Evolutionary conservation across 352 stramenopile genomes (phyloP).

Genomic region (Phytophthora tubulina): DNA sequence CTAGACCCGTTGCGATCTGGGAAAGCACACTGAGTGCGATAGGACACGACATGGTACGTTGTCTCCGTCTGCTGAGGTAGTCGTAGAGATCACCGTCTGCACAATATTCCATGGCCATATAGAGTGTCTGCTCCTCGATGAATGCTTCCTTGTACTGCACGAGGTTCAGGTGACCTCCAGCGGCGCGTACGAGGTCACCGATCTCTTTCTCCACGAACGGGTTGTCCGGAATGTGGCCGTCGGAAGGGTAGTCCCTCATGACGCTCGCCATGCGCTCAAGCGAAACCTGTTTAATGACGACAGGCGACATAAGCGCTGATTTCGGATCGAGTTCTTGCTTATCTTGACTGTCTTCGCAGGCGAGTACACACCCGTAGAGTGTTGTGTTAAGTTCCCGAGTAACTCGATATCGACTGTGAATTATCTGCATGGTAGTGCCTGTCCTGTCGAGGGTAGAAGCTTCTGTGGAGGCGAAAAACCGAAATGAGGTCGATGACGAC

Average conservation of each 20-base stretch:
- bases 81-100: constrained; percentile 49
- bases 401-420: constrained; percentile 45
- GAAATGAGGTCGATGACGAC: constrained; percentile 4
- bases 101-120: constrained; percentile 59
- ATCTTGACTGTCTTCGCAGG: constrained; percentile 47
- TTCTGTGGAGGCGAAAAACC: constrained; percentile 1
- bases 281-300: constrained; percentile 22
- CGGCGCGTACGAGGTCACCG: constrained; percentile 39
- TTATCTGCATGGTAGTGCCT: constrained; percentile 18
- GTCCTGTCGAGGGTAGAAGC: not conserved
- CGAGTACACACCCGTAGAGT: constrained; percentile 57
- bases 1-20: constrained; percentile 39
- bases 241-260: constrained; percentile 26
- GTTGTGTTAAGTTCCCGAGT: constrained; percentile 50
- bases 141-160: constrained; percentile 57
- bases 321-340: constrained; percentile 1
- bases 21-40: constrained; percentile 45
- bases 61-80: constrained; percentile 33
- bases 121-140: constrained; percentile 47
- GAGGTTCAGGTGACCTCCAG: constrained; percentile 55
- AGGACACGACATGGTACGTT: constrained; percentile 36
- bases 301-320: not conserved
- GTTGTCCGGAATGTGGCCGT: constrained; percentile 44
- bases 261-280: constrained; percentile 43
- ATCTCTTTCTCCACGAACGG: constrained; percentile 57